Base-by-base conservation (phyloP, 2,329 filamentous ascomycete species). In the Cladorrhinum sp. region DNA sequence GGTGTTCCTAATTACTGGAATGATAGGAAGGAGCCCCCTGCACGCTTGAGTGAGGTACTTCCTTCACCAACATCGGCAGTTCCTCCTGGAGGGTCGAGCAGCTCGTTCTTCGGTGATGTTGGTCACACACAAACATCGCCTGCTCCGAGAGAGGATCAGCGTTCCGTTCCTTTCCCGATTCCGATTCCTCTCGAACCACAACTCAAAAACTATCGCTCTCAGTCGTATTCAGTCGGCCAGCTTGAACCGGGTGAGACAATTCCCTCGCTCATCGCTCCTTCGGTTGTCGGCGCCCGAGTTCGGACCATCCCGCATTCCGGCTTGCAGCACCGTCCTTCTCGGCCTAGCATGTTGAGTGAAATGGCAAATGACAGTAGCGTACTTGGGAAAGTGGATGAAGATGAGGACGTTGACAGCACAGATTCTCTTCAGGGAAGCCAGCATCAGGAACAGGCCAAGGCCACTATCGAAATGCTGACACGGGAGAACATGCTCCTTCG, bases 141-240 rank as follows among this genome's bases (percentile, higher is more conserved):
- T 52, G 78, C 74, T 59, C 80, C 78, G 80, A 71, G 83, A 83
- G 67, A 81, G 73, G 67, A 81, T 74, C 33, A 87, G 83, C 64
- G 75, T 81, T 67, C 86, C 94, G 9, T 36, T 16, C 33, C 33
- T 36, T 36, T 96, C 58, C 91, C 92, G 1, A 96, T 96, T 70
- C 84, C 90, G 6, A 96, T 96, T 66, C 92, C 92, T 3, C 80
- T 96, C 20, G 91, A 96, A 65, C 92, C 94, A 0, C 95, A 91
- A 0, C 91, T 91, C 1, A 98, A 98, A 75, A 92, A 91, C 1
- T 95, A 96, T 69, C 88, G 95, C 49, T 99, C 95, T 5, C 92
- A 97, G 74, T 98, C 95, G 3, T 98, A 98, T 74, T 98, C 94
- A 0, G 94, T 96, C 53, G 93, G 93, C 3, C 93, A 97, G 72